phyloP scores from a whole-genome alignment of 2,329 filamentous ascomycete genomes.

The Sarocladiaceae sp. region DNA sequence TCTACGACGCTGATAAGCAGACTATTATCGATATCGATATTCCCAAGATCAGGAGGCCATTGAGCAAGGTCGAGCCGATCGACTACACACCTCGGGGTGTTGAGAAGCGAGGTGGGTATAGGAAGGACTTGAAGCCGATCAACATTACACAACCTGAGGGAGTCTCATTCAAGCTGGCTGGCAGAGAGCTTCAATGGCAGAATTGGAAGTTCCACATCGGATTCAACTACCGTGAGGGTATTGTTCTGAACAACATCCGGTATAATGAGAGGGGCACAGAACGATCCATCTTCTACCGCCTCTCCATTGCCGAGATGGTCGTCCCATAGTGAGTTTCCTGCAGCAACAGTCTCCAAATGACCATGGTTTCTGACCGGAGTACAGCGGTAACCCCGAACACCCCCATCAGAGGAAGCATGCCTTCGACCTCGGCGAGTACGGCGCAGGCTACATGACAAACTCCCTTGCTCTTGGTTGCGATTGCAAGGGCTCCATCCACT shows the following conservation, averaged over 20 bases:
- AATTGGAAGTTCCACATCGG: conserved; percentile 92
- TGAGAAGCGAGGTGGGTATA: conserved; percentile 69
- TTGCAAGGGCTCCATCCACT: conserved; percentile 88
- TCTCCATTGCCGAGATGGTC: conserved; percentile 91
- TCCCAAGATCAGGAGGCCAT: conserved; percentile 68
- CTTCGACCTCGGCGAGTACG: conserved; percentile 77
- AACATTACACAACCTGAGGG: conserved; percentile 86
- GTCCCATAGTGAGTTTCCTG: conserved; percentile 63
- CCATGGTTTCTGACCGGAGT: conserved; percentile 10
- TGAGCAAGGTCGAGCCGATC: conserved; percentile 67
- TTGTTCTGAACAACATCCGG: conserved; percentile 85
- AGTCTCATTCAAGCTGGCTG: conserved; percentile 76
- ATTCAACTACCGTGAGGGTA: conserved; percentile 91
- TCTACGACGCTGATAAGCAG: conserved; percentile 77
- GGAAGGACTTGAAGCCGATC: conserved; percentile 78
- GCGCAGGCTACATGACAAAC: conserved; percentile 81
- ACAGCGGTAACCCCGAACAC: conserved; percentile 66
- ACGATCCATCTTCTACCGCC: conserved; percentile 79
- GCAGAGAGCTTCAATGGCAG: conserved; percentile 77
- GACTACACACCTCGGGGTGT: conserved; percentile 78
- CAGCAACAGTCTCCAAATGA: background rate
- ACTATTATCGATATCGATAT: conserved; percentile 81
- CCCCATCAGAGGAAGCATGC: conserved; percentile 80
- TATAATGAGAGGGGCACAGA: conserved; percentile 79
- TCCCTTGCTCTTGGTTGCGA: conserved; percentile 72